These are phyloP conservation scores for Discostella pseudostelligera DNA, from an alignment of 108 stramenopile genomes.

Conservation along the genomic window DNA sequence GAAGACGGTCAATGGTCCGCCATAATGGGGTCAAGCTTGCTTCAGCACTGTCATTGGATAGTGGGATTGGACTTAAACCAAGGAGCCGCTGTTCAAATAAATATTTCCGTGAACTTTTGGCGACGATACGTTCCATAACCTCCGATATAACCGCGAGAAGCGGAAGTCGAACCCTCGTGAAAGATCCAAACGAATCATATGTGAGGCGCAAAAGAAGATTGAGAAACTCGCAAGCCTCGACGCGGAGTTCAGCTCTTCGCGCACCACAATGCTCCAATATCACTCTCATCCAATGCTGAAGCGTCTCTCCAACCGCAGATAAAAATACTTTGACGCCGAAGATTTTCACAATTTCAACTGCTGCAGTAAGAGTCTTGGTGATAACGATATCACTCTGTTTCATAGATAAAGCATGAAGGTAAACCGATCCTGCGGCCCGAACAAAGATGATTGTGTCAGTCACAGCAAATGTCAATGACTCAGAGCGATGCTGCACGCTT, in stretches of 20 bases:
- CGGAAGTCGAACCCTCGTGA: conserved; percentile 75
- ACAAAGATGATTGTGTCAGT: conserved; percentile 81
- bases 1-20: conserved; percentile 84
- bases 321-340: conserved; percentile 87
- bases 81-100: conserved; percentile 67
- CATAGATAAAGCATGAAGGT: conserved; percentile 72
- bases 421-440: conserved; percentile 78
- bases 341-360: conserved; percentile 80
- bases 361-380: conserved; percentile 65
- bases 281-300: conserved; percentile 90
- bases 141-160: conserved; percentile 83
- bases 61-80: conserved; percentile 46
- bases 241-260: conserved; percentile 73
- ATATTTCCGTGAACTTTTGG: conserved; percentile 69
- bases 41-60: conserved; percentile 80
- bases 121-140: conserved; percentile 87
- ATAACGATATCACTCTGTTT: conserved; percentile 73
- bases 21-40: conserved; percentile 81
- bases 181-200: conserved; percentile 84
- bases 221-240: conserved; percentile 81
- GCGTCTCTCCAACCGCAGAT: conserved; percentile 80
- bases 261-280: conserved; percentile 86
- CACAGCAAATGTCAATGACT: conserved; percentile 46
- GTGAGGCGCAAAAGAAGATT: conserved; percentile 82
- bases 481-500: conserved; percentile 7